Evolutionary conservation across 192 early-diverging fungal genomes (phyloP).

Genomic region (Coemansia sp.): DNA sequence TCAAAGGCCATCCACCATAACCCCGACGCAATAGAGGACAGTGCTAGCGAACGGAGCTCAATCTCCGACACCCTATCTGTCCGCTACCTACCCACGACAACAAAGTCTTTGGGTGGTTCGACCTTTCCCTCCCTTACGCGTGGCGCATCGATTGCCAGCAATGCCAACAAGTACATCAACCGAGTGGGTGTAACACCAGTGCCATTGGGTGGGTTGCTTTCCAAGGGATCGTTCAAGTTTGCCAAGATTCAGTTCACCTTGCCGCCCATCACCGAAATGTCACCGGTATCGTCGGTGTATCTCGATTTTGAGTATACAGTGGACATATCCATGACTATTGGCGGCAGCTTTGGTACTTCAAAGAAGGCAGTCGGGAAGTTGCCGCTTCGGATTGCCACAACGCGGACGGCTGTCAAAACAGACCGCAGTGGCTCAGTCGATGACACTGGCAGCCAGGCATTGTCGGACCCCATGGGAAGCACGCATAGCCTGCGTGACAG

Average conservation of each 20-base stretch:
- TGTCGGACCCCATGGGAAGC: conserved; percentile 10
- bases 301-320: conserved; percentile 47
- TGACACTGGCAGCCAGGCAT: not conserved
- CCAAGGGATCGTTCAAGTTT: conserved; percentile 46
- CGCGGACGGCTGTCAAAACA: conserved; percentile 19
- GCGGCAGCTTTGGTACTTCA: conserved; percentile 43
- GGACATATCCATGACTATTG: conserved; percentile 37
- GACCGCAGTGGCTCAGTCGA: not conserved
- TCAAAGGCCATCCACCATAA: conserved; percentile 28
- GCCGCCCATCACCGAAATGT: conserved; percentile 36
- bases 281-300: conserved; percentile 44
- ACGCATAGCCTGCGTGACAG: conserved; percentile 33
- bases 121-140: conserved; percentile 28
- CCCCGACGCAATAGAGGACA: conserved; percentile 29
- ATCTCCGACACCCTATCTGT: conserved; percentile 41
- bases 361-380: conserved; percentile 19
- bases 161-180: conserved; percentile 9
- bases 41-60: conserved; percentile 39
- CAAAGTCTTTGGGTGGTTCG: conserved; percentile 4
- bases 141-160: conserved; percentile 3
- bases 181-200: conserved; percentile 22
- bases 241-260: conserved; percentile 43
- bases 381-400: conserved; percentile 41
- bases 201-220: conserved; percentile 28
- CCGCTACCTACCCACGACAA: conserved; percentile 34